Percentiles rank a stretch among this genome's conserved stretches.
Evolutionary conservation across 2,329 filamentous ascomycete genomes (phyloP).

Genomic region (Nothopassalora personata): DNA sequence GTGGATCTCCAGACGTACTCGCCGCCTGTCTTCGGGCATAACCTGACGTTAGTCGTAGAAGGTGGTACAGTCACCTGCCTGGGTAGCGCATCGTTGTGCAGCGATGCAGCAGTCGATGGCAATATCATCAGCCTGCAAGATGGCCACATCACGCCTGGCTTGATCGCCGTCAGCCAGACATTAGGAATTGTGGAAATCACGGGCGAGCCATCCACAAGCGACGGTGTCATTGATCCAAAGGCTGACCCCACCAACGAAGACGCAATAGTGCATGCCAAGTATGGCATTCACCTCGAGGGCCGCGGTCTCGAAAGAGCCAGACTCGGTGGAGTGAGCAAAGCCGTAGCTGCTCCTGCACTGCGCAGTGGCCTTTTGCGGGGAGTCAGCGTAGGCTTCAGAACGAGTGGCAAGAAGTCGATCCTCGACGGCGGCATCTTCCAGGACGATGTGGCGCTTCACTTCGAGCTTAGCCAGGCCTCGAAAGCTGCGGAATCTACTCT

Average conservation of each 20-base stretch:
- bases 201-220: slow-evolving; percentile 2
- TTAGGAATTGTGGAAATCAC: slow-evolving; percentile 1
- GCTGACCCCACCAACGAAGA: background rate
- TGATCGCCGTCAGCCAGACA: background rate
- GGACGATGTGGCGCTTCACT: slow-evolving; percentile 2
- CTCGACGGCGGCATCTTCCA: background rate
- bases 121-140: background rate
- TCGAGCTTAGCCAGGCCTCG: slow-evolving; percentile 3
- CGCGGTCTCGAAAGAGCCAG: background rate
- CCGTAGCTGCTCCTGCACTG: background rate
- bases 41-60: background rate
- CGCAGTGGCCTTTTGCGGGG: background rate
- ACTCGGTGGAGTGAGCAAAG: background rate
- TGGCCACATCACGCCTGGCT: background rate
- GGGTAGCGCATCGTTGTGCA: background rate
- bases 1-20: background rate
- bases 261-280: background rate
- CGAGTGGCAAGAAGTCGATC: background rate
- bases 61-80: background rate
- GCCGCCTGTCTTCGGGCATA: background rate
- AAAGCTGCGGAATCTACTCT: background rate
- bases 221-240: background rate
- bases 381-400: background rate
- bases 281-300: background rate
- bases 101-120: background rate